Evolutionary conservation across 441 rosid genomes (phyloP), one percentile per base, ranked within the genome.

Genomic region (Kokia cookei): DNA sequence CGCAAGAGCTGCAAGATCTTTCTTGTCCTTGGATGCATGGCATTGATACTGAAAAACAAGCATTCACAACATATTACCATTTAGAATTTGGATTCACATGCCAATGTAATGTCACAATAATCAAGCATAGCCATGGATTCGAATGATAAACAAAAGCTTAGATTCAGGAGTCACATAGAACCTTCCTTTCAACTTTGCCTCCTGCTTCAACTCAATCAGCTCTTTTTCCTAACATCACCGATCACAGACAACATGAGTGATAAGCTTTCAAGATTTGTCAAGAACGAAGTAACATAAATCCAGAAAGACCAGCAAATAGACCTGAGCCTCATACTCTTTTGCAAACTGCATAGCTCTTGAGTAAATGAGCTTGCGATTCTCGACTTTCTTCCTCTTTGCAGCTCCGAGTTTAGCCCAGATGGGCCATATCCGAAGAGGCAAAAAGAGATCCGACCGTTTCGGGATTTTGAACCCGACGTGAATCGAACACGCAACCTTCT

Each of bases 401-500:
- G 81, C 77, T 53, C 71, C 80, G 7, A 81, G 71, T 43, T 80
- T 53, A 53, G 10, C 24, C 57, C 1, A 7, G 24, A 53, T 53
- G 26, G 58, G 58, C 26, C 12, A 47, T 1, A 17, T 19, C 29
- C 32, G 27, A 8, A 55, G 4, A 5, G 19, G 57, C 12, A 50
- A 14, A 24, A 48, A 48, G n/a, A 47, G 55, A 50, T 50, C 19
- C 55, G 19, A 50, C 26, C 1, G 1, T 4, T 13, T 50, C 55
- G 15, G 62, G 76, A 1, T 13, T 22, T 84, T 88, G 97, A 89
- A 90, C 93, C 90, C 88, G 85, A 91, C 91, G 90, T 91, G 86
- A 91, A 90, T 92, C 93, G 91, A 91, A 90, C 96, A 88, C 93
- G 96, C 94, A 93, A 90, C 97, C 97, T 96, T 96, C 93, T 90